These are phyloP conservation scores for Alternaria hordeiaustralica DNA, from an alignment of 2,329 filamentous ascomycete species.

Conservation along the genomic window DNA sequence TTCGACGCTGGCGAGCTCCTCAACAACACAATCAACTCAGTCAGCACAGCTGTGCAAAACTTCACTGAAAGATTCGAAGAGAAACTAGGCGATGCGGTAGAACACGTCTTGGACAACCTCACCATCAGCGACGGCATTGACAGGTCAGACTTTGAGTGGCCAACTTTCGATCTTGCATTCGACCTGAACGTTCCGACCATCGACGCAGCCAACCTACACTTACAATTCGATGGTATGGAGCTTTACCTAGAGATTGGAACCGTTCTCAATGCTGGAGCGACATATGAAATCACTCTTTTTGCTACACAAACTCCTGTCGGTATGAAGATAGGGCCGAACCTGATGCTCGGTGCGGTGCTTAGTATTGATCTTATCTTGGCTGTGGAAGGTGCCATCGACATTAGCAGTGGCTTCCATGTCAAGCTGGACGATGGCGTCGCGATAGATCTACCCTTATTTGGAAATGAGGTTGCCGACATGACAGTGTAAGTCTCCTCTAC, in stretches of 20 bases:
- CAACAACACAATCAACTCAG: conserved; percentile 14
- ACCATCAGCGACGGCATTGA: conserved; percentile 22
- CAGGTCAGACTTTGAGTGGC: conserved; percentile 25
- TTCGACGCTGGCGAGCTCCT: conserved; percentile 49
- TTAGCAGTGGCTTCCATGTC: conserved; percentile 63
- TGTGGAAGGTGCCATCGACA: conserved; percentile 55
- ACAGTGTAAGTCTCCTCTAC: conserved; percentile 54
- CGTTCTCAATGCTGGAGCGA: conserved; percentile 50
- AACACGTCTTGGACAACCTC: conserved; percentile 17
- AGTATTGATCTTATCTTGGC: conserved; percentile 61
- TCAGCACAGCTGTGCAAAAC: conserved; percentile 24
- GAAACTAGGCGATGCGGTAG: conserved; percentile 15
- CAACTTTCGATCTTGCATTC: conserved; percentile 1
- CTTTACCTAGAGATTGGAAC: conserved; percentile 60
- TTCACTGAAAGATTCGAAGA: conserved; percentile 18
- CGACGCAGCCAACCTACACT: conserved; percentile 48
- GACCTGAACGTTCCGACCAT: too few species aligned
- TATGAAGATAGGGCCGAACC: conserved; percentile 46
- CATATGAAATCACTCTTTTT: conserved; percentile 59
- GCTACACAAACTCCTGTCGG: conserved; percentile 55
- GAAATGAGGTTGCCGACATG: conserved; percentile 56
- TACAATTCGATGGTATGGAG: conserved; percentile 61
- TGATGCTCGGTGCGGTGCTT: conserved; percentile 58
- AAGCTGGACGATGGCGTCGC: conserved; percentile 59
- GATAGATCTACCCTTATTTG: conserved; percentile 60